Conservation (phyloP, 305 asterid genomes). For the Fraxinus velutina region DNA sequence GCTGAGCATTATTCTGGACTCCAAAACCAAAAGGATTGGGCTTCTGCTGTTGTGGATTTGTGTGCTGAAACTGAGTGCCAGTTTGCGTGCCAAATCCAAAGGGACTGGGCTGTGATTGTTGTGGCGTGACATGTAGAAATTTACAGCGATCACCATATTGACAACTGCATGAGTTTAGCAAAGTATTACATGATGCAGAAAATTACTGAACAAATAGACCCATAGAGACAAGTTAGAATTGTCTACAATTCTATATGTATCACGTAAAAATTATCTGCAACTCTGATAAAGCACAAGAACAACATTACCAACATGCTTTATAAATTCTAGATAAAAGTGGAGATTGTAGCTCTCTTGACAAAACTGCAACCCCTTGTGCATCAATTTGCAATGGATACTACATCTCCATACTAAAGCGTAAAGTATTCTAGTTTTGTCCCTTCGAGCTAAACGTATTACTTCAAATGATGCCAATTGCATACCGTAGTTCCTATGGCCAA, state of each 20-base stretch:
- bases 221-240: constrained; percentile 1
- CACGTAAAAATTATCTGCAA: not conserved
- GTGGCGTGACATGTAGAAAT: constrained; percentile 60
- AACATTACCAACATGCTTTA: not conserved
- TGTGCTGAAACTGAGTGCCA: constrained; percentile 31
- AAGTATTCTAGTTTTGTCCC: constrained; percentile 1
- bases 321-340: not conserved
- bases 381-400: not conserved
- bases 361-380: not conserved
- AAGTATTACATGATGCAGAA: constrained; percentile 22
- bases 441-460: not conserved
- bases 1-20: constrained; percentile 51
- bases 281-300: not conserved
- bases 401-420: not conserved
- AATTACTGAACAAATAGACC: not conserved
- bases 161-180: constrained; percentile 53
- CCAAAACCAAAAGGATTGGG: constrained; percentile 83
- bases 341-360: not conserved
- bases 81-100: constrained; percentile 63
- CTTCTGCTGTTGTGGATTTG: constrained; percentile 43
- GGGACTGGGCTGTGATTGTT: constrained; percentile 50
- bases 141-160: constrained; percentile 70
- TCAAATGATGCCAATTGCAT: not conserved
- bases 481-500: not conserved
- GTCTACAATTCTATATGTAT: not conserved